Percentiles rank a stretch among this genome's conserved stretches.
These are phyloP conservation scores for Paecilomyces fulvus DNA, from an alignment of 2,329 filamentous ascomycete species.

Conservation along the genomic window DNA sequence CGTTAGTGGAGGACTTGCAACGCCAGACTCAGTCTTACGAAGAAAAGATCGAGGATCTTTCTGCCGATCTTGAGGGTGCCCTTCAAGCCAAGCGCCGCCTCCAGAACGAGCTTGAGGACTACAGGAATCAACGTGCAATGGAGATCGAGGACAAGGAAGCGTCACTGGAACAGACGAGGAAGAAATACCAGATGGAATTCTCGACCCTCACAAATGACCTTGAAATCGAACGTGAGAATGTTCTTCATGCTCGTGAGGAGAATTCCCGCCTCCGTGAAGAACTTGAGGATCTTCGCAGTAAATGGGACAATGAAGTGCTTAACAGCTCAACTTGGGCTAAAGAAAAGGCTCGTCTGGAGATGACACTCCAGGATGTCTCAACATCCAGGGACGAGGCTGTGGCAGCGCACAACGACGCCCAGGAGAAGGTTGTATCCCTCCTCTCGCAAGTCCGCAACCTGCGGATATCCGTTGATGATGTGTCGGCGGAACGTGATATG, in stretches of 20 bases:
- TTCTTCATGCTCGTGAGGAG: constrained; percentile 74
- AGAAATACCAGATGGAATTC: constrained; percentile 94
- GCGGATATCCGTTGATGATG: constrained; percentile 75
- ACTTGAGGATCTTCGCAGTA: constrained; percentile 84
- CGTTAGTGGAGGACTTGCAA: constrained; percentile 79
- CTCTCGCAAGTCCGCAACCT: constrained; percentile 82
- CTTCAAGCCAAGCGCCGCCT: constrained; percentile 86
- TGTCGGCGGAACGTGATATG: constrained; percentile 74
- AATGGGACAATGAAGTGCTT: constrained; percentile 97
- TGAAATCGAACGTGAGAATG: constrained; percentile 84
- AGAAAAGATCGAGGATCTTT: constrained; percentile 82
- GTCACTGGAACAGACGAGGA: constrained; percentile 91
- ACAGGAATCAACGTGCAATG: constrained; percentile 86
- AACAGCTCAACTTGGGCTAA: constrained; percentile 98
- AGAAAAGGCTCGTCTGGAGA: constrained; percentile 86
- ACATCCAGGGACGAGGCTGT: constrained; percentile 91
- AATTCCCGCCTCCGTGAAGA: constrained; percentile 87
- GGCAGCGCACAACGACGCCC: constrained; percentile 87
- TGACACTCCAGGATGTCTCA: constrained; percentile 78
- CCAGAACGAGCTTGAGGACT: constrained; percentile 96
- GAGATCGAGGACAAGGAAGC: constrained; percentile 96
- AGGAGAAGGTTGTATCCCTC: constrained; percentile 82
- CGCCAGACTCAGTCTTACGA: constrained; percentile 83
- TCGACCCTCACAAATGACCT: constrained; percentile 83
- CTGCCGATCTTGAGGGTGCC: constrained; percentile 77